phyloP scores from a whole-genome alignment of 164 flowering plant species.

The Berberis thunbergii region DNA sequence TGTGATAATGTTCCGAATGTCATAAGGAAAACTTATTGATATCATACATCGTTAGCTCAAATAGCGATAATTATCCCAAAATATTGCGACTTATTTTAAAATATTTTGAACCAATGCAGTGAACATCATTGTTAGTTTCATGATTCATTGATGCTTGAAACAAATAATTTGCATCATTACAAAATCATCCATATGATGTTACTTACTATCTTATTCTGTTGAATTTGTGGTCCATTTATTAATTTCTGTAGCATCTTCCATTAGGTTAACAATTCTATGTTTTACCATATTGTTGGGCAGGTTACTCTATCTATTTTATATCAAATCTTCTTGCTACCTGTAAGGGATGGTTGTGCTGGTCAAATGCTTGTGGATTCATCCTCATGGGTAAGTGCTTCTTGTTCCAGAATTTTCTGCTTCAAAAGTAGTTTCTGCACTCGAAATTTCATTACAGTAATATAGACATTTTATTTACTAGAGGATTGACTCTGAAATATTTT shows the following conservation, averaged over 20 bases:
- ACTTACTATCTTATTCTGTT: no score
- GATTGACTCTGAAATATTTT: constrained; percentile 4
- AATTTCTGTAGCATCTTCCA: neutral
- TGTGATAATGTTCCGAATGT: no score
- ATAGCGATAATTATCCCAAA: no score
- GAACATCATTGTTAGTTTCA: no score
- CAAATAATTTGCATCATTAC: no score
- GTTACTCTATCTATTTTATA: constrained; percentile 56
- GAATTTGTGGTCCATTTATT: neutral
- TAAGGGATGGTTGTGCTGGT: constrained; percentile 70
- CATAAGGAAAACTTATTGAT: no score
- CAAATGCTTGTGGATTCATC: constrained; percentile 64
- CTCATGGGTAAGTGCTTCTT: constrained; percentile 52
- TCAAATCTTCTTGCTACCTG: constrained; percentile 55
- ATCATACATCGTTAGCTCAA: no score
- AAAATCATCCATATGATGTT: no score
- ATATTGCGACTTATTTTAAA: no score
- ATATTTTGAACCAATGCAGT: no score
- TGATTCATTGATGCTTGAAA: no score
- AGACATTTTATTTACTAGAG: neutral
- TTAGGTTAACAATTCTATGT: neutral
- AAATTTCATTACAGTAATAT: neutral
- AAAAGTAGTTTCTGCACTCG: neutral
- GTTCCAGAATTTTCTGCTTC: neutral
- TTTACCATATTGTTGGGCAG: constrained; percentile 29